These are phyloP conservation scores for Lecanosticta acicola DNA, from an alignment of 2,329 filamentous ascomycete genomes.

Conservation along the genomic window DNA sequence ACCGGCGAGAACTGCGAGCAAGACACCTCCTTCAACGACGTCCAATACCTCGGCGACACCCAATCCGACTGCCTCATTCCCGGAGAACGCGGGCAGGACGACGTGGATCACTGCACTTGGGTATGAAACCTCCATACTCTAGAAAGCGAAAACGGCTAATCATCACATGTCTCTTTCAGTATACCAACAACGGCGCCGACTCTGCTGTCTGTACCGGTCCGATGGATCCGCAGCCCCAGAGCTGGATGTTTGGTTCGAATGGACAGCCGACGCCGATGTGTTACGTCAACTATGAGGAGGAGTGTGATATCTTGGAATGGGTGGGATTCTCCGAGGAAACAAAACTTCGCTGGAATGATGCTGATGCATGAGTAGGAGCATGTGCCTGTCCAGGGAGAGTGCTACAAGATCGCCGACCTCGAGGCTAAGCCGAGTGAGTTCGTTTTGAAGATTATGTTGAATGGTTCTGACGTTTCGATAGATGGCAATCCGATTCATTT, in stretches of 20 bases:
- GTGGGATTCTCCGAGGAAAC: background rate
- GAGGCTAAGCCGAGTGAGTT: background rate
- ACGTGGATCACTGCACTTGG: background rate
- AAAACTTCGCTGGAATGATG: background rate
- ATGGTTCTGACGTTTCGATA: too few species aligned
- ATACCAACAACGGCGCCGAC: background rate
- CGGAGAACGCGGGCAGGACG: background rate
- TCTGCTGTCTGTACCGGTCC: background rate
- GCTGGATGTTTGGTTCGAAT: background rate
- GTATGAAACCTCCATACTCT: background rate
- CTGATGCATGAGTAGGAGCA: background rate
- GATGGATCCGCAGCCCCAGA: background rate
- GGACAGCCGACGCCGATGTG: background rate
- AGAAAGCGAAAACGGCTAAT: too few species aligned
- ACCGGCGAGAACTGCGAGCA: conserved; percentile 2
- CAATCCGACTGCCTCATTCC: background rate
- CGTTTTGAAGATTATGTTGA: too few species aligned
- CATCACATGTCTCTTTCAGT: too few species aligned
- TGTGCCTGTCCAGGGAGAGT: background rate
- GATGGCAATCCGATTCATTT: too few species aligned
- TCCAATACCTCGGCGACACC: background rate
- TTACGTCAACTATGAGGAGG: too few species aligned
- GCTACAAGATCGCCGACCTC: background rate
- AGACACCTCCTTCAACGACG: conserved; percentile 5
- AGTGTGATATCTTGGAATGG: too few species aligned